These are phyloP conservation scores for Lavandula angustifolia DNA, from an alignment of 257 asterid genomes.

Conservation along the genomic window DNA sequence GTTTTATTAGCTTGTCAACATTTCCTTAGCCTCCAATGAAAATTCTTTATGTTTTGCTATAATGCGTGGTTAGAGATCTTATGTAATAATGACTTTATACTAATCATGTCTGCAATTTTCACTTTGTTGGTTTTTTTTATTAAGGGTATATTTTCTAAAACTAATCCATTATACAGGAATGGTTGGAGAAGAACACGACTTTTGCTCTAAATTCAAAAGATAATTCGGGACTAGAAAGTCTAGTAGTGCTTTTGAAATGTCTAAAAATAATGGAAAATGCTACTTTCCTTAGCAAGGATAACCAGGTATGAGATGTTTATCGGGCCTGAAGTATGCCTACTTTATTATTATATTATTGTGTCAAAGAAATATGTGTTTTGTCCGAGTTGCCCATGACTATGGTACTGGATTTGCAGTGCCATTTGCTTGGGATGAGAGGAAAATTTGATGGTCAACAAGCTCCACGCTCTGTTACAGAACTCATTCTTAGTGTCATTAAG, in stretches of 20 bases:
- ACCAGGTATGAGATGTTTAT: slow-evolving; percentile 53
- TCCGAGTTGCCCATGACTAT: slow-evolving; percentile 20
- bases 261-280: slow-evolving; percentile 82
- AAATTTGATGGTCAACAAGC: slow-evolving; percentile 51
- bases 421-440: slow-evolving; percentile 80
- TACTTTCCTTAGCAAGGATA: slow-evolving; percentile 69
- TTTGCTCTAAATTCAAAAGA: slow-evolving; percentile 42
- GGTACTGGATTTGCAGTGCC: slow-evolving; percentile 51
- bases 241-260: slow-evolving; percentile 67
- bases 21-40: slow-evolving; percentile 11
- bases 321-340: slow-evolving; percentile 1
- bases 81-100: slow-evolving; percentile 1
- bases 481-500: slow-evolving; percentile 60
- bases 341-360: not conserved
- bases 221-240: slow-evolving; percentile 51
- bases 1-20: slow-evolving; percentile 9
- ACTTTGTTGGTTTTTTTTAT: not conserved
- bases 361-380: not conserved
- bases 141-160: slow-evolving; percentile 2
- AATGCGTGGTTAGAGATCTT: slow-evolving; percentile 9
- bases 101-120: not conserved
- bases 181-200: slow-evolving; percentile 49
- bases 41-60: not conserved
- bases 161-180: slow-evolving; percentile 47
- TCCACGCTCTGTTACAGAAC: slow-evolving; percentile 66